These are phyloP conservation scores for Ophiocytium majus DNA, from an alignment of 352 stramenopile species.

Conservation along the genomic window DNA sequence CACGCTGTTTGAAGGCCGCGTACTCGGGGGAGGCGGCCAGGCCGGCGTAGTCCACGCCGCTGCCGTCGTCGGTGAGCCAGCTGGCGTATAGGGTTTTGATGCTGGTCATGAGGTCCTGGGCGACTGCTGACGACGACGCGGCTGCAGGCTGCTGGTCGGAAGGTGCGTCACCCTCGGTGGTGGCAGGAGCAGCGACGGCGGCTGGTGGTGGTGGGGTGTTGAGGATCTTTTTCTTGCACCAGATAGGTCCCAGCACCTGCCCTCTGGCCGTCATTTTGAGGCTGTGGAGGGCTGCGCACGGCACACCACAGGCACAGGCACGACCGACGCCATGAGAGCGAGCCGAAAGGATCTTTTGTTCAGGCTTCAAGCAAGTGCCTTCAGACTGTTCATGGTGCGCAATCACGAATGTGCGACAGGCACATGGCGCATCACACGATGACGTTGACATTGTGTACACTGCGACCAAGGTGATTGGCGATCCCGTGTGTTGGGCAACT, in stretches of 20 bases:
- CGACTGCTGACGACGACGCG: not conserved
- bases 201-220: not conserved
- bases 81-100: not conserved
- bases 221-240: not conserved
- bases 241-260: conserved; percentile 1
- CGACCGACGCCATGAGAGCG: too few relatives aligned
- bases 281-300: too few relatives aligned
- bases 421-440: too few relatives aligned
- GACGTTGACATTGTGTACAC: too few relatives aligned
- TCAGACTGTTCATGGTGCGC: too few relatives aligned
- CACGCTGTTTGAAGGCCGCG: not conserved
- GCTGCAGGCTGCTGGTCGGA: not conserved
- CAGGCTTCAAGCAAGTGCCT: too few relatives aligned
- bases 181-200: not conserved
- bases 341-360: too few relatives aligned
- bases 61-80: not conserved
- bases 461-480: too few relatives aligned
- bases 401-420: too few relatives aligned
- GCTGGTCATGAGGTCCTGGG: not conserved
- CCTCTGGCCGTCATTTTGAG: not conserved
- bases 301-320: too few relatives aligned
- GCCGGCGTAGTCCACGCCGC: not conserved
- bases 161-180: too few relatives aligned
- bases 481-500: too few relatives aligned
- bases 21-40: conserved; percentile 14